These are phyloP conservation scores for Rosa multiflora DNA, from an alignment of 306 rosid genomes.

Conservation along the genomic window DNA sequence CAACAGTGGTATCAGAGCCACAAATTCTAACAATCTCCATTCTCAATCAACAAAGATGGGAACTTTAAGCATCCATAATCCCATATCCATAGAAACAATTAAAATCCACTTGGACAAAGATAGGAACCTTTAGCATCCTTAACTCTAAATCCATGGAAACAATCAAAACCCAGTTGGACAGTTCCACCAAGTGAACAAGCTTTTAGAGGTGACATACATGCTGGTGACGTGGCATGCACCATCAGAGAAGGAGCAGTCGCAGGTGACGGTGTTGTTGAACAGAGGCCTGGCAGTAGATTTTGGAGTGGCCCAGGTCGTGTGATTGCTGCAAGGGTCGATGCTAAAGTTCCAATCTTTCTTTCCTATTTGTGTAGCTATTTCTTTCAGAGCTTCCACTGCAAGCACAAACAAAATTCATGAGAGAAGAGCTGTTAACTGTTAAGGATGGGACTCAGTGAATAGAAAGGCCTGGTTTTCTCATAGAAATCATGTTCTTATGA, in stretches of 20 bases:
- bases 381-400: slow-evolving; percentile 20
- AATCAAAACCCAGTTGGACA: not conserved
- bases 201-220: not conserved
- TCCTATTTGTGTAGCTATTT: slow-evolving; percentile 17
- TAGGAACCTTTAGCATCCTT: not conserved
- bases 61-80: not conserved
- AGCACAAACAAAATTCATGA: not conserved
- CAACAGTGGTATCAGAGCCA: too few relatives aligned
- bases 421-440: too few relatives aligned
- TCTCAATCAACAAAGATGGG: not conserved
- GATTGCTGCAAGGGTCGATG: slow-evolving; percentile 25
- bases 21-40: not conserved
- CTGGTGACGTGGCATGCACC: slow-evolving; percentile 14
- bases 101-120: not conserved
- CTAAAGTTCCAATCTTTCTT: slow-evolving; percentile 23
- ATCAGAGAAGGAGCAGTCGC: not conserved
- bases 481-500: too few relatives aligned
- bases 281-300: not conserved
- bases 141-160: not conserved
- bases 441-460: too few relatives aligned
- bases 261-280: slow-evolving; percentile 23
- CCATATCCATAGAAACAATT: not conserved
- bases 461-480: too few relatives aligned
- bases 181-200: not conserved
- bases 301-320: slow-evolving; percentile 17